Percentiles rank a stretch among this genome's conserved stretches.
phyloP scores from a whole-genome alignment of 805 yeast genomes.

The Saturnispora gosingensis region DNA sequence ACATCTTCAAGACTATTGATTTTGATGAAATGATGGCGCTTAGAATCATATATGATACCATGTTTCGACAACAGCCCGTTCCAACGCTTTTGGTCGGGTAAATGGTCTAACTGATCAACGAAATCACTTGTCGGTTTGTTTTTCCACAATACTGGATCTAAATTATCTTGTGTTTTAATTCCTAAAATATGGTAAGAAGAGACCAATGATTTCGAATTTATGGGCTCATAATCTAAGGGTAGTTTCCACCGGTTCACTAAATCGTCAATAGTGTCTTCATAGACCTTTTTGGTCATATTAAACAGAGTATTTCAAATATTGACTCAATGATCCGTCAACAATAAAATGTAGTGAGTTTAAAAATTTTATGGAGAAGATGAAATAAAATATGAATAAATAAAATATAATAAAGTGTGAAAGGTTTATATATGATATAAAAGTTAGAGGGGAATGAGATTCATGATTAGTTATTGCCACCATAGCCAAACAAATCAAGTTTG shows the following conservation, averaged over 20 bases:
- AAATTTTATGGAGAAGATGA: neutral
- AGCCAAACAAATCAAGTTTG: slow-evolving; percentile 25
- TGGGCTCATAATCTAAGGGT: neutral
- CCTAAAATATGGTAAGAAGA: slow-evolving; percentile 1
- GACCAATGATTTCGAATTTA: neutral
- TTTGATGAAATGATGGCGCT: slow-evolving; percentile 1
- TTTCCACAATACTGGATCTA: slow-evolving; percentile 1
- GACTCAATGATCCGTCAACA: neutral
- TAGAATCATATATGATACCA: slow-evolving; percentile 2
- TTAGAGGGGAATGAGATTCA: neutral
- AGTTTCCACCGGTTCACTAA: neutral
- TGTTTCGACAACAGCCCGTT: neutral
- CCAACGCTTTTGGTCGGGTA: slow-evolving; percentile 1
- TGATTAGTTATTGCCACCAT: slow-evolving; percentile 13
- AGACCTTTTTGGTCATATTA: neutral
- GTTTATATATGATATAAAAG: slow-evolving; percentile 1
- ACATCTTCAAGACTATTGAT: slow-evolving; percentile 2
- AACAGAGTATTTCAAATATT: neutral
- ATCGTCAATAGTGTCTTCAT: neutral
- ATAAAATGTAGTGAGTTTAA: neutral
- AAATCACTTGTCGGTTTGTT: neutral
- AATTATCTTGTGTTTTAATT: slow-evolving; percentile 1
- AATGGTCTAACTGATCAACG: neutral
- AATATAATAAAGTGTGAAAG: slow-evolving; percentile 3
- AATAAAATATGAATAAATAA: neutral